These are phyloP conservation scores for Cyberlindnera sargentensis DNA, from an alignment of 805 yeast genomes.

Conservation along the genomic window DNA sequence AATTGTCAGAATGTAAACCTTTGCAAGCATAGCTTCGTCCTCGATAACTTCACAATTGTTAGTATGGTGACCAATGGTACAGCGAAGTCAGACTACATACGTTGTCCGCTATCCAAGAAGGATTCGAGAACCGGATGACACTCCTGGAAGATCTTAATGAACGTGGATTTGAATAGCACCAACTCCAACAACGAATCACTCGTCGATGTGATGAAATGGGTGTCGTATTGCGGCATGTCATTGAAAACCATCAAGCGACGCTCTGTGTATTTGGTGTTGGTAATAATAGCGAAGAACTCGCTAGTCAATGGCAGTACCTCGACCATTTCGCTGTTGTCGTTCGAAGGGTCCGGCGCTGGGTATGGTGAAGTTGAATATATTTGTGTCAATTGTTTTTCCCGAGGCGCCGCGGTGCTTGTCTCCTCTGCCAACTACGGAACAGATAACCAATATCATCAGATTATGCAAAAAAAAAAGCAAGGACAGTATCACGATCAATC, in stretches of 20 bases:
- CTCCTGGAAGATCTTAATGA: constrained; percentile 23
- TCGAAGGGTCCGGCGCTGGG: too few species aligned
- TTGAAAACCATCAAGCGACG: constrained; percentile 9
- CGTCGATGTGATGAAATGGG: constrained; percentile 4
- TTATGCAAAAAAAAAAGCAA: too few species aligned
- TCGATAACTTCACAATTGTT: neutral
- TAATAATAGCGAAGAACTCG: constrained; percentile 9
- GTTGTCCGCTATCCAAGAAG: constrained; percentile 6
- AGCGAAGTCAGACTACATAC: neutral
- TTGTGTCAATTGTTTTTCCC: too few species aligned
- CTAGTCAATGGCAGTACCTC: constrained; percentile 2
- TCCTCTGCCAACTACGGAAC: too few species aligned
- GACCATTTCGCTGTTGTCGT: neutral
- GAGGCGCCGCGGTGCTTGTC: too few species aligned
- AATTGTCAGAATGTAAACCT: constrained; percentile 22
- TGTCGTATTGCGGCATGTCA: constrained; percentile 7
- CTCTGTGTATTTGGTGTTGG: constrained; percentile 2
- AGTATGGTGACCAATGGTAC: neutral
- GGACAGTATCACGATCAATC: too few species aligned
- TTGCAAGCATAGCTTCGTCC: constrained; percentile 3
- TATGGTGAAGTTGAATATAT: too few species aligned
- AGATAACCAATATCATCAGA: too few species aligned
- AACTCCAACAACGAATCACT: constrained; percentile 23
- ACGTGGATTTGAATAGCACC: constrained; percentile 27
- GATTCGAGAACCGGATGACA: constrained; percentile 22